phyloP scores from a whole-genome alignment of 1,139 yeast species.

The Suhomyces bribrorum region DNA sequence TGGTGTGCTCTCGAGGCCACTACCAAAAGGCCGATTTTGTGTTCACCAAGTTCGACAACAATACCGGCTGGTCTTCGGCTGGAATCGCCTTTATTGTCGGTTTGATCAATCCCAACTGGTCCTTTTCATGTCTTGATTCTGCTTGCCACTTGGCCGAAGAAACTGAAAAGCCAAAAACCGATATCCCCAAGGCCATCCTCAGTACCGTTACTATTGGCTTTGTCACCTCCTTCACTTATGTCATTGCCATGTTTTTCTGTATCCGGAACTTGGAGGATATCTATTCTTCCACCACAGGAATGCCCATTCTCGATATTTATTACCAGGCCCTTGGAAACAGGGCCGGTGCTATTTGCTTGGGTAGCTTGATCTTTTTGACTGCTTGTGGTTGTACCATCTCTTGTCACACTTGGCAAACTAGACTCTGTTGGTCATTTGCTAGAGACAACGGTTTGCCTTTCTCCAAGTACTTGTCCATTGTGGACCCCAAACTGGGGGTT shows the following conservation, averaged over 20 bases:
- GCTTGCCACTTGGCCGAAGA: slow-evolving; percentile 76
- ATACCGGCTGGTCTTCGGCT: slow-evolving; percentile 63
- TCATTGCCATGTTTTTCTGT: slow-evolving; percentile 64
- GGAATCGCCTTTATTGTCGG: slow-evolving; percentile 69
- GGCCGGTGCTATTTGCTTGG: slow-evolving; percentile 62
- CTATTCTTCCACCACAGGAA: slow-evolving; percentile 51
- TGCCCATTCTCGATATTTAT: slow-evolving; percentile 63
- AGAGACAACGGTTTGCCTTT: slow-evolving; percentile 59
- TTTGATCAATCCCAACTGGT: slow-evolving; percentile 68
- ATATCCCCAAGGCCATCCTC: slow-evolving; percentile 63
- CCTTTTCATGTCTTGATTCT: slow-evolving; percentile 67
- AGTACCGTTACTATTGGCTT: slow-evolving; percentile 70
- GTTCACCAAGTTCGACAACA: slow-evolving; percentile 59
- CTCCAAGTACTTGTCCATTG: slow-evolving; percentile 41
- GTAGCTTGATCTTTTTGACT: slow-evolving; percentile 57
- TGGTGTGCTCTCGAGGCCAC: slow-evolving; percentile 56
- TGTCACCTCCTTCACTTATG: slow-evolving; percentile 58
- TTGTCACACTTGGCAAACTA: slow-evolving; percentile 75
- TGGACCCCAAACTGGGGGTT: slow-evolving; percentile 45
- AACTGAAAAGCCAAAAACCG: slow-evolving; percentile 56
- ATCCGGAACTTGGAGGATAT: slow-evolving; percentile 52
- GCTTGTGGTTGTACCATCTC: slow-evolving; percentile 72
- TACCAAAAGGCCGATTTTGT: slow-evolving; percentile 61
- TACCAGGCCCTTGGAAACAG: slow-evolving; percentile 56
- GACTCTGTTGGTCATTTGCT: slow-evolving; percentile 76